phyloP scores from a whole-genome alignment of 345 rosid species.

The Nephelium lappaceum region DNA sequence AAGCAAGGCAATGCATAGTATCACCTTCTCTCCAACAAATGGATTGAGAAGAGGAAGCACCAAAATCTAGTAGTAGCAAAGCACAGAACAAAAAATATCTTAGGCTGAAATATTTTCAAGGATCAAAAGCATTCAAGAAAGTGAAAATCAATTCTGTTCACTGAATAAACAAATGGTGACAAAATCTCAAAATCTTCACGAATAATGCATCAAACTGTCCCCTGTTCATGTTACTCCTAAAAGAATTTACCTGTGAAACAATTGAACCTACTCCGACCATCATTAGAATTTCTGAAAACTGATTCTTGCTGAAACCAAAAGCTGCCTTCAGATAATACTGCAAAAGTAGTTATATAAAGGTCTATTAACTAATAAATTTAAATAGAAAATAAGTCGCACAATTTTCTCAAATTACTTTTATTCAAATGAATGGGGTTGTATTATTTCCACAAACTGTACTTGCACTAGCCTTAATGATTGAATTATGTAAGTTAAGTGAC shows the following conservation, averaged over 20 bases:
- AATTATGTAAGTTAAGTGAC: neutral
- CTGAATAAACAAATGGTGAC: neutral
- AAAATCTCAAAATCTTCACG: neutral
- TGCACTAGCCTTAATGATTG: neutral
- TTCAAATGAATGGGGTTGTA: neutral
- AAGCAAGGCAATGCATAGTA: conserved; percentile 47
- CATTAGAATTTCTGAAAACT: conserved; percentile 51
- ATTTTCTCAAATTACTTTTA: neutral
- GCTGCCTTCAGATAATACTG: conserved; percentile 48
- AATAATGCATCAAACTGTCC: neutral
- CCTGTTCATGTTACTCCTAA: neutral
- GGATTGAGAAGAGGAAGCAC: conserved; percentile 55
- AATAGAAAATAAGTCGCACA: neutral
- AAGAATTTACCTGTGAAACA: conserved; percentile 46
- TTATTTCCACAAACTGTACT: neutral
- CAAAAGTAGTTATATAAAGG: conserved; percentile 1
- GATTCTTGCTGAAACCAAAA: conserved; percentile 55
- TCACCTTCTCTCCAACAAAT: conserved; percentile 48
- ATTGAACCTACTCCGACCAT: conserved; percentile 54
- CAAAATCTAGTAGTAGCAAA: conserved; percentile 37
- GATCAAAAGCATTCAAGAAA: neutral
- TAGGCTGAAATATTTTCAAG: neutral
- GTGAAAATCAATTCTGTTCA: neutral
- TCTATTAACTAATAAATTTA: conserved; percentile 8
- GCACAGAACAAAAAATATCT: neutral